These are phyloP conservation scores for Torulaspora gathmanii DNA, from an alignment of 805 yeast genomes.

Conservation along the genomic window DNA sequence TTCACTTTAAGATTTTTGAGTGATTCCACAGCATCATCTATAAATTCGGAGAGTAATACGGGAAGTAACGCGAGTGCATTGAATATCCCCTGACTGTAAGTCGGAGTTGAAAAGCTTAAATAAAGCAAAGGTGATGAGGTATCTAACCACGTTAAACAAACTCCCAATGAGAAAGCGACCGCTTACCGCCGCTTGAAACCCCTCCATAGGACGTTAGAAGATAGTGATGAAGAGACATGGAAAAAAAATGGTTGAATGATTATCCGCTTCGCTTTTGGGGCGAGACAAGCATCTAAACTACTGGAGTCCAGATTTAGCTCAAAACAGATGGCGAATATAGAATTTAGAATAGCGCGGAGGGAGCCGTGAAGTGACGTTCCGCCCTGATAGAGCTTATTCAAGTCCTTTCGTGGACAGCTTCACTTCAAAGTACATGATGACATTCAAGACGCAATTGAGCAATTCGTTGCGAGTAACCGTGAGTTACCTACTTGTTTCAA, in stretches of 20 bases:
- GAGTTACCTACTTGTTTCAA: conserved; percentile 5
- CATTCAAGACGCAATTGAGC: conserved; percentile 6
- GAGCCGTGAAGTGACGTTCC: background rate
- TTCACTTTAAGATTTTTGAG: background rate
- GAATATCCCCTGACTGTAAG: no score
- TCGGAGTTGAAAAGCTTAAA: background rate
- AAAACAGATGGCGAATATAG: conserved; percentile 4
- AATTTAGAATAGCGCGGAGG: conserved; percentile 4
- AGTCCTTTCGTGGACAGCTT: background rate
- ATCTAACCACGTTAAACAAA: background rate
- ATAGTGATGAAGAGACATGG: conserved; percentile 5
- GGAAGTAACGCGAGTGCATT: background rate
- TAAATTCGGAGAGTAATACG: background rate
- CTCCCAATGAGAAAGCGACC: background rate
- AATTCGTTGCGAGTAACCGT: conserved; percentile 4
- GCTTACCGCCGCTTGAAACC: background rate
- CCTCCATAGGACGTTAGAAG: background rate
- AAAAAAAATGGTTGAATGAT: conserved; percentile 5
- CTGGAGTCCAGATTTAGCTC: conserved; percentile 4
- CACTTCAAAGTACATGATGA: conserved; percentile 8
- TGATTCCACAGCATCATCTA: background rate
- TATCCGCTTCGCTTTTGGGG: conserved; percentile 11
- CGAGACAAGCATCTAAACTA: conserved; percentile 5
- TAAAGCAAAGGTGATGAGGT: background rate
- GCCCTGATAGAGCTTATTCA: background rate